Conservation (phyloP, 169 alveolate genomes). For the Hepatocystis sp. region DNA sequence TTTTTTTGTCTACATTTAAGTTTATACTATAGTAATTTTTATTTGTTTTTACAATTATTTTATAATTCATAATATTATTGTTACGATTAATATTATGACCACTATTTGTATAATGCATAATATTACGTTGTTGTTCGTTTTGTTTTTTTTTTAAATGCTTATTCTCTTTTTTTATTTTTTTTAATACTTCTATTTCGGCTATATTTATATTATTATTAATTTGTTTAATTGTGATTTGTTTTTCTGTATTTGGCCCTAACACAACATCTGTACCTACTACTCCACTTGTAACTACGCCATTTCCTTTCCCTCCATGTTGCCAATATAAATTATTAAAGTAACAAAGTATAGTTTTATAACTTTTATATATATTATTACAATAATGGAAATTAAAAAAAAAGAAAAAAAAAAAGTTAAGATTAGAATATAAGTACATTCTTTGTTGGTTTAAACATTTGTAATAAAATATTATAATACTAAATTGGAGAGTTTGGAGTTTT, state of each 20-base stretch:
- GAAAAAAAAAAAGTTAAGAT: slow-evolving; percentile 18
- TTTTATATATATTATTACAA: slow-evolving; percentile 37
- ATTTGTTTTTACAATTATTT: too few species aligned
- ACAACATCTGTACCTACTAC: too few species aligned
- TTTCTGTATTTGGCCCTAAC: too few species aligned
- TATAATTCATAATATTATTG: too few species aligned
- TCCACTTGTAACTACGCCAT: too few species aligned
- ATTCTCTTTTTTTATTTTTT: slow-evolving; percentile 7
- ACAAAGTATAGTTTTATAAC: not conserved
- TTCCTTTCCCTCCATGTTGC: not conserved
- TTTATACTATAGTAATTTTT: too few species aligned
- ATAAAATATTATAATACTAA: slow-evolving; percentile 19
- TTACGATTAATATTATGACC: too few species aligned
- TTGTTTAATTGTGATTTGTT: too few species aligned
- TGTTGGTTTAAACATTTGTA: slow-evolving; percentile 4
- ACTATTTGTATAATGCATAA: too few species aligned
- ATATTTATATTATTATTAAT: slow-evolving; percentile 4
- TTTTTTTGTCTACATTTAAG: too few species aligned
- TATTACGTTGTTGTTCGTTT: too few species aligned
- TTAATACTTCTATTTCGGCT: slow-evolving; percentile 2
- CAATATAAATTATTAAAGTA: slow-evolving; percentile 6
- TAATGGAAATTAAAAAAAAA: slow-evolving; percentile 31
- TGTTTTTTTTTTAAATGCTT: not conserved
- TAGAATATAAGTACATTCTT: slow-evolving; percentile 6
- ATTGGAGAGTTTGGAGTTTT: slow-evolving; percentile 24